phyloP scores from a whole-genome alignment of 2,329 filamentous ascomycete genomes.

The Colletotrichum tabaci region DNA sequence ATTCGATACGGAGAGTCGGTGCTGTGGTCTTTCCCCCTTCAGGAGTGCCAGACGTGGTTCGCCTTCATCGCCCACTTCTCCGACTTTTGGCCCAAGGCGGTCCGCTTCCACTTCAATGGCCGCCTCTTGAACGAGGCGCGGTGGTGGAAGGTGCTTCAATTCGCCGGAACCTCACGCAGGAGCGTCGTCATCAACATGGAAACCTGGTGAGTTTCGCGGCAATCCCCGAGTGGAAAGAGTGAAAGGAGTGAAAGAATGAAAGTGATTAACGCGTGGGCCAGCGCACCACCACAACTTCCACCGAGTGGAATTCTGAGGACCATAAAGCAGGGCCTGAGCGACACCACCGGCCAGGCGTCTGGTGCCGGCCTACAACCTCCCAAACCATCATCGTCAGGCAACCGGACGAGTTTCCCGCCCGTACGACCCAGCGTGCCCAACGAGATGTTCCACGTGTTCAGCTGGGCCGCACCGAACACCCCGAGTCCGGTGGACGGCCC shows the following conservation, averaged over 20 bases:
- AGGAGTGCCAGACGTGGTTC: constrained; percentile 62
- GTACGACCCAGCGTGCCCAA: constrained; percentile 16
- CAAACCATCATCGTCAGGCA: constrained; percentile 11
- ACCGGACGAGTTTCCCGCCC: constrained; percentile 26
- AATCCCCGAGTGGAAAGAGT: too few species aligned
- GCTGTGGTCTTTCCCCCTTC: constrained; percentile 55
- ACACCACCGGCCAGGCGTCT: neutral
- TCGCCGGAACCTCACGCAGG: constrained; percentile 44
- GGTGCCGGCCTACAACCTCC: neutral
- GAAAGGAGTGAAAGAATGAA: too few species aligned
- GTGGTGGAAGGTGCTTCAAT: constrained; percentile 51
- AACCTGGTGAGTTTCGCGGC: constrained; percentile 21
- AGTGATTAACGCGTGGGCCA: constrained; percentile 4
- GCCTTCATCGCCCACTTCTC: constrained; percentile 59
- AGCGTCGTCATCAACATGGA: constrained; percentile 45
- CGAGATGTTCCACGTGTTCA: constrained; percentile 40
- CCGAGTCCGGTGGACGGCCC: constrained; percentile 28
- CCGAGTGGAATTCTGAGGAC: constrained; percentile 33
- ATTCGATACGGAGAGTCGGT: constrained; percentile 54
- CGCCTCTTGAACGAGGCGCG: constrained; percentile 48
- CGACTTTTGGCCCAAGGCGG: constrained; percentile 57
- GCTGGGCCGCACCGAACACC: constrained; percentile 26
- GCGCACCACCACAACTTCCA: constrained; percentile 34
- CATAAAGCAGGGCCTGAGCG: constrained; percentile 3
- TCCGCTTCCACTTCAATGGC: constrained; percentile 55